phyloP scores from a whole-genome alignment of 345 rosid genomes.

The Raphanus raphanistrum region DNA sequence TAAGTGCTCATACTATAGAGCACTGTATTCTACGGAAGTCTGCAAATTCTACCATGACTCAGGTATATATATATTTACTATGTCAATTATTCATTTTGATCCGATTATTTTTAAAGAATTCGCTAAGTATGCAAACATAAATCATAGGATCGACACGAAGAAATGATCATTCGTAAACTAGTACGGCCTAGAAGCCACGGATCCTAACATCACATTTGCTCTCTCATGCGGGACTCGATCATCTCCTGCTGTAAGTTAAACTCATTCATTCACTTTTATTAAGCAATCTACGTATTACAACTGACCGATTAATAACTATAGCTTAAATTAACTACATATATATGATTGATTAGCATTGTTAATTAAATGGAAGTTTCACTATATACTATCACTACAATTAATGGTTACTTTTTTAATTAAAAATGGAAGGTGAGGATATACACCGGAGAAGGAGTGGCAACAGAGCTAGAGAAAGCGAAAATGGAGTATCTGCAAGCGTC shows the following conservation, averaged over 20 bases:
- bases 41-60: slow-evolving; percentile 45
- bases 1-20: slow-evolving; percentile 83
- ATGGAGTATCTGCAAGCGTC: slow-evolving; percentile 90
- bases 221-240: slow-evolving; percentile 90
- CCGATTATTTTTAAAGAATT: neutral
- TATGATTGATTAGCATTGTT: neutral
- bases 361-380: too few species aligned
- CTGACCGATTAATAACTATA: neutral
- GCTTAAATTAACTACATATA: neutral
- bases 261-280: neutral
- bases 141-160: slow-evolving; percentile 57
- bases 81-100: neutral
- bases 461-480: slow-evolving; percentile 80
- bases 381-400: slow-evolving; percentile 9
- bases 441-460: slow-evolving; percentile 67
- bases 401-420: neutral
- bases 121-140: neutral
- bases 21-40: slow-evolving; percentile 70
- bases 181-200: slow-evolving; percentile 56
- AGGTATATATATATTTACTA: slow-evolving; percentile 38
- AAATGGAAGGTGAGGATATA: slow-evolving; percentile 71
- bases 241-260: slow-evolving; percentile 76
- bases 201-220: slow-evolving; percentile 80
- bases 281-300: neutral
- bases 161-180: slow-evolving; percentile 59